Evolutionary conservation across 768 basidiomycete genomes (phyloP), one percentile per base, ranked within the genome.

Genomic region (Phylloporus sp.): DNA sequence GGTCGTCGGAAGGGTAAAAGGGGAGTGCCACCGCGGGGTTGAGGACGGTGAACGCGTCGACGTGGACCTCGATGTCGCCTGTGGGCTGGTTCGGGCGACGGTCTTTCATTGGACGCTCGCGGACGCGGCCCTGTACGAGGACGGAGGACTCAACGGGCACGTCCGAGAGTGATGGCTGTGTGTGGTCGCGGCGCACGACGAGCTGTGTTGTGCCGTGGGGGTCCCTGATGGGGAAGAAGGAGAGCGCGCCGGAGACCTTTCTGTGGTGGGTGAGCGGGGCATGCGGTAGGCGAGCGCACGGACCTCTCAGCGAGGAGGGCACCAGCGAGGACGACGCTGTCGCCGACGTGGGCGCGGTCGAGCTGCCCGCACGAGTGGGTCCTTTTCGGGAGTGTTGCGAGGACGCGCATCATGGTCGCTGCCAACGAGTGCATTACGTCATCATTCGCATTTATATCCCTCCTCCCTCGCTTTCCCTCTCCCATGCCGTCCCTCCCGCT

Each of bases 161-260:
- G 34, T 74, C 70, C 47, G 83, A 77, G 56, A 94, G 79, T 5
- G n/a, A 40, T 12, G 34, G 68, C 55, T 22, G 73, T 64, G 45
- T 34, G 46, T 69, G 57, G 55, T 73, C 62, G 58, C 80, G 78
- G 64, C 80, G 70, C 39, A 82, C 77, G 64, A 91, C 78, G 53
- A 97, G 84, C 70, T 97, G 94, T 3, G 86, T 80, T 0, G 77
- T 81, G 31, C 90, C 89, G 57, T 78, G 77, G 38, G 84, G 76
- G 69, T 95, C 93, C 62, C 82, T 87, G 65, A 97, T 79, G 28
- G 85, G 85, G 73, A 88, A 91, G 75, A 97, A 97, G 50, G 88
- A 88, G 60, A 93, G 72, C 45, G 69, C 71, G 69, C 82, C 85
- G 49, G 74, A 76, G 16, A 85, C 76, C 69, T 85, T 85, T 28